phyloP scores from a whole-genome alignment of 495 filamentous ascomycete genomes.

The Massariosphaeria phaeospora region DNA sequence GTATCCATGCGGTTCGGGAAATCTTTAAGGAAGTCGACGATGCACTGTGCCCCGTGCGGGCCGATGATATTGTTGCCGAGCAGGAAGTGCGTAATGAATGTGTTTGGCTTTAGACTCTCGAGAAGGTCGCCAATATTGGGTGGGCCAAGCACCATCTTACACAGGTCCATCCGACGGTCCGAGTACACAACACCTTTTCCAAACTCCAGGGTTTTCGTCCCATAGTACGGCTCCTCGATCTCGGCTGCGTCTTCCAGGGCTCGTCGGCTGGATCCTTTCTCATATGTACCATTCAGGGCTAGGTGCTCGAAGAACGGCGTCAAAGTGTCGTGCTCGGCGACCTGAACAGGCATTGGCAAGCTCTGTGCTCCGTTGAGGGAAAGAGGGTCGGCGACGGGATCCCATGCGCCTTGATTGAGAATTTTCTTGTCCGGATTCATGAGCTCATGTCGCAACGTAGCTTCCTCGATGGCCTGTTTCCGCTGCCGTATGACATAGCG shows the following conservation, averaged over 20 bases:
- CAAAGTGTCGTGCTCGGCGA: constrained; percentile 27
- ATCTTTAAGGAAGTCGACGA: constrained; percentile 38
- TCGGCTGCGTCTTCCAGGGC: constrained; percentile 10
- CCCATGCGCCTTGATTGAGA: constrained; percentile 33
- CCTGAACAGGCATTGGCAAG: constrained; percentile 36
- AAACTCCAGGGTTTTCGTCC: constrained; percentile 33
- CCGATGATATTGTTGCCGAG: constrained; percentile 47
- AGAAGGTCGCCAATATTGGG: constrained; percentile 40
- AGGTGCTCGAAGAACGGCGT: constrained; percentile 36
- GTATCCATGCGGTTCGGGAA: constrained; percentile 43
- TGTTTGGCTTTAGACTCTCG: constrained; percentile 36
- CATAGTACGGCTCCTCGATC: constrained; percentile 31
- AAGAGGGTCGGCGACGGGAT: constrained; percentile 24
- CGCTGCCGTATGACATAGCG: constrained; percentile 20
- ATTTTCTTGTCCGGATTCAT: constrained; percentile 27
- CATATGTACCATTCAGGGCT: constrained; percentile 13
- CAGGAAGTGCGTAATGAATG: constrained; percentile 42
- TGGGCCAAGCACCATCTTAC: constrained; percentile 43
- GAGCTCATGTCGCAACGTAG: constrained; percentile 20
- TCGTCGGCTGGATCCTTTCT: constrained; percentile 3
- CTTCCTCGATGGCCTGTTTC: constrained; percentile 19
- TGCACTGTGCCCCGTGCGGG: constrained; percentile 38
- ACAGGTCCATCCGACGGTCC: constrained; percentile 37
- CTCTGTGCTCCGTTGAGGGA: constrained; percentile 26
- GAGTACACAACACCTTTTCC: constrained; percentile 37